Evolutionary conservation across 2,329 filamentous ascomycete species (phyloP), one percentile per base, ranked within the genome.

Genomic region (Cadophora sp.): DNA sequence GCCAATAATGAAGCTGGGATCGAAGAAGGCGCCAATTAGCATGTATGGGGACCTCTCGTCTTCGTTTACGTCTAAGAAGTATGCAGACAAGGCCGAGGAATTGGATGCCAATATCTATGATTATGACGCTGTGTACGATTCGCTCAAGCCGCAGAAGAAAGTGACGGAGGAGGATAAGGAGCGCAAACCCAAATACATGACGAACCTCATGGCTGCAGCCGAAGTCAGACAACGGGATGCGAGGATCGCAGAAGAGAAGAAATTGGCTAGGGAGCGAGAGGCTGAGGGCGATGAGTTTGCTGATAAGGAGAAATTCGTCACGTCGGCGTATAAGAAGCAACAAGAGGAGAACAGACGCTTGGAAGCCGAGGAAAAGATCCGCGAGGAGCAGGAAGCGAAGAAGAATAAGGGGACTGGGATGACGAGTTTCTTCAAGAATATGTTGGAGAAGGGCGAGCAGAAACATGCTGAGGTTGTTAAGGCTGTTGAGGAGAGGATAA

Each of bases 291-390:
- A 95, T 41, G 90, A 91, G 75, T 96, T 89, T 74, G 90, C 86
- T 0, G 92, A 90, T 73, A 96, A 94, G 80, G 93, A 96, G 76
- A 92, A 90, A 79, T 96, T 96, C 72, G 93, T 96, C 41, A 96
- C 92, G 0, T 90, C 89, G 66, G 92, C 92, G 43, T 96, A 96
- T 78, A 93, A 91, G 81, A 84, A 85, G 75, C 92, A 95, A 76
- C 91, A 94, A 75, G 91, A 91, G 76, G 92, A 94, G 78, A 89
- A 92, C 71, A 82, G 83, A 71, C 81, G 83, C 64, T 75, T 92
- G 9, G 91, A 94, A 75, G 90, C 89, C 70, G 91, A 93, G 75
- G 92, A 96, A 79, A 85, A 83, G 75, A 80, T 78, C 66, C 82
- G 84, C 66, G 89, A 92, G 73, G 91, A 90, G 73, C 85, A 83